Evolutionary conservation across 2,329 filamentous ascomycete species (phyloP).

Genomic region (Ascosphaera aggregata): DNA sequence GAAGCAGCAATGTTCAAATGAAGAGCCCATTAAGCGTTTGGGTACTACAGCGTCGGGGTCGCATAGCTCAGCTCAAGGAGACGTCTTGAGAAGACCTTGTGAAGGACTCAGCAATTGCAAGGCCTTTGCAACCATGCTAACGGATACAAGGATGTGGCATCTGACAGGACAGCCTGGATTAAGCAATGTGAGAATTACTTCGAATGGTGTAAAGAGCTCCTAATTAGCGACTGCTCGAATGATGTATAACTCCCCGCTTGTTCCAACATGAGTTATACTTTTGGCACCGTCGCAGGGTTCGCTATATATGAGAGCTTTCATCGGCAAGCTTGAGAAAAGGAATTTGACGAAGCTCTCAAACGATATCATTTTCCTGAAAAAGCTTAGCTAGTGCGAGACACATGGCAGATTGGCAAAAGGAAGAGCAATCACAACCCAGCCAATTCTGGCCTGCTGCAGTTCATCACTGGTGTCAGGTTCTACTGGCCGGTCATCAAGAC

Average conservation of each 20-base stretch:
- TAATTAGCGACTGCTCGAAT: background rate
- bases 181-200: background rate
- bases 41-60: background rate
- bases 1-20: background rate
- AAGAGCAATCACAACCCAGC: background rate
- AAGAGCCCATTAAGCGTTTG: background rate
- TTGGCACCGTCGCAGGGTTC: background rate
- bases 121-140: background rate
- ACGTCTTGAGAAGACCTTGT: background rate
- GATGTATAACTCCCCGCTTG: background rate
- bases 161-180: background rate
- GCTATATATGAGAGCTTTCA: background rate
- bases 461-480: background rate
- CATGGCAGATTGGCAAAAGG: background rate
- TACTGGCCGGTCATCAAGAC: conserved; percentile 1
- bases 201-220: background rate
- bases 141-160: background rate
- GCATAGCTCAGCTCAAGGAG: background rate
- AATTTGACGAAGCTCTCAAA: background rate
- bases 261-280: background rate
- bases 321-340: background rate
- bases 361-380: background rate
- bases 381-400: background rate
- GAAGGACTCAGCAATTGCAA: background rate
- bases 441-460: background rate